Evolutionary conservation across 2,329 filamentous ascomycete genomes (phyloP), one percentile per base, ranked within the genome.

Genomic region (Ustulina deusta): DNA sequence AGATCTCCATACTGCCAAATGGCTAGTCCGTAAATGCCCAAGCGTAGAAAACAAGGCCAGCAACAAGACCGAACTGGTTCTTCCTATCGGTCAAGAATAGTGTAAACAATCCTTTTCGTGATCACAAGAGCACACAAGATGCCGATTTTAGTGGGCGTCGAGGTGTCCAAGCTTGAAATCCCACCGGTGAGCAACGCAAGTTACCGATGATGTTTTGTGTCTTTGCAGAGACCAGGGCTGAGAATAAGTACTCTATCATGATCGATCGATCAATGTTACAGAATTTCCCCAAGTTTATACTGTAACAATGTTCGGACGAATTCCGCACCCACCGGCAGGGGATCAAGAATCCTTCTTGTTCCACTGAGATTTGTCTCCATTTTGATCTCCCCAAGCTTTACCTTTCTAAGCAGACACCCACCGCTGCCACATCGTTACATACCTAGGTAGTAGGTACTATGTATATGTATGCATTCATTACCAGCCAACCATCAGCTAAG

Each of bases 261-360:
- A 40, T 40, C 7, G 34, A 34, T 36, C 49, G n/a, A 54, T 61
- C 29, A n/a, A 48, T 32, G 22, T 48, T 48, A 40, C 49, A 58
- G 27, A 49, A 58, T 36, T n/a, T 32, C 36, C 34, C 17, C 46
- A 29, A 27, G 17, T 38, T 46, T 55, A 42, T 36, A 56, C 52
- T 36, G 54, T 40, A 48, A 22, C 42, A 25, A 44, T 36, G 52
- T 57, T 65, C 66, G 66, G 66, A 65, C 4, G 29, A 62, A 68
- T 68, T 68, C 66, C 66, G 66, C 66, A 58, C 62, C 44, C 52
- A 4, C 34, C 9, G 34, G 15, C 61, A 65, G 46, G 56, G 65
- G 27, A 44, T 10, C 32, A 48, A 52, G 44, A 52, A 60, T 61
- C 57, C 51, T 61, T 54, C 29, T 56, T 29, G 49, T 38, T 42